phyloP scores from a whole-genome alignment of 2,329 filamentous ascomycete species.

The Mollisiaceae sp. region DNA sequence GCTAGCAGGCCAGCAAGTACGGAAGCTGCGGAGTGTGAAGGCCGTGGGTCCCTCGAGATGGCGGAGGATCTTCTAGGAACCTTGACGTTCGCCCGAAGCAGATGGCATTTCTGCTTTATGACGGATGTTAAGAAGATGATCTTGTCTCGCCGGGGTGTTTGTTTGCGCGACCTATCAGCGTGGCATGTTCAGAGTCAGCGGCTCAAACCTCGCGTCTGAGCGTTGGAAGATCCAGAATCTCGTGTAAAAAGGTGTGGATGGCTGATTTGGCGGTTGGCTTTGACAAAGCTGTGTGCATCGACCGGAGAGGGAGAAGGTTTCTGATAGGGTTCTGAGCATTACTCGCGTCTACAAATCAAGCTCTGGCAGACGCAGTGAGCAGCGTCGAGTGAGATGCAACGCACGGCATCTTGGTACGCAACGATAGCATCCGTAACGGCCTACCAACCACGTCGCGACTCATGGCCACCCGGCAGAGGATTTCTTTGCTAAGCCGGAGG shows the following conservation, averaged over 20 bases:
- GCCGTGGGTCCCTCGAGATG: background rate
- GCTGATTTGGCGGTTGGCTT: background rate
- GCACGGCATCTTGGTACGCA: background rate
- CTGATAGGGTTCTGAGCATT: conserved; percentile 7
- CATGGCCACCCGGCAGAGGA: conserved; percentile 1
- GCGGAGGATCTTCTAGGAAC: background rate
- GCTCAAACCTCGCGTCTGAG: conserved; percentile 4
- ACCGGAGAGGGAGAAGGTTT: background rate
- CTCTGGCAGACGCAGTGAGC: background rate
- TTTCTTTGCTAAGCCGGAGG: background rate
- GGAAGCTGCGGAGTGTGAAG: conserved; percentile 4
- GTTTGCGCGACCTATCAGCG: conserved; percentile 6
- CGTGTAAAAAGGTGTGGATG: background rate
- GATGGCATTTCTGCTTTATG: conserved; percentile 3
- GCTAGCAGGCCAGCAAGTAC: background rate
- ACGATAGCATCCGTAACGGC: too few relatives aligned
- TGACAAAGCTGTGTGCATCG: conserved; percentile 1
- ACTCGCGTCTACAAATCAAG: conserved; percentile 5
- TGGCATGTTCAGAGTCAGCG: conserved; percentile 3
- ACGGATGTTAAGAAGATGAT: conserved; percentile 7
- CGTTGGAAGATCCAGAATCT: conserved; percentile 2
- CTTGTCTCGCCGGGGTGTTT: background rate
- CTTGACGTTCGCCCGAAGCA: conserved; percentile 3
- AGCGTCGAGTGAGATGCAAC: background rate
- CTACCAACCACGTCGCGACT: conserved; percentile 3